phyloP scores from a whole-genome alignment of 2,329 filamentous ascomycete genomes.

The Thielaviopsis punctulata region DNA sequence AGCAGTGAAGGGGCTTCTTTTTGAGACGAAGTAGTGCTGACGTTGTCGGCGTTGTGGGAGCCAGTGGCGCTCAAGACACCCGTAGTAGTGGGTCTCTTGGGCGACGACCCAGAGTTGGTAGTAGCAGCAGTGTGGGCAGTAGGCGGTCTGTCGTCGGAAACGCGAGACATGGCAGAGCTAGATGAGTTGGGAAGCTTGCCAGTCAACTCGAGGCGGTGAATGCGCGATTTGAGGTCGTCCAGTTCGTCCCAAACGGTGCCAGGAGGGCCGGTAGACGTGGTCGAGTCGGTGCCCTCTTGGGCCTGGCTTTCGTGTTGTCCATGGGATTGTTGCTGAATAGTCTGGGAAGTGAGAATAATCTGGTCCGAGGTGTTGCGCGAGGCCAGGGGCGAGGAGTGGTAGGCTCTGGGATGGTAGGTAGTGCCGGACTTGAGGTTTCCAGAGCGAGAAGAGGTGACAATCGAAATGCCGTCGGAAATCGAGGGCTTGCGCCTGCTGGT shows the following conservation, averaged over 20 bases:
- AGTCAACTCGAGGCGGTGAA: slow-evolving; percentile 75
- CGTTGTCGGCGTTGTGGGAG: slow-evolving; percentile 27
- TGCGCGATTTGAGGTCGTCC: slow-evolving; percentile 85
- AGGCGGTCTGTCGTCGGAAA: slow-evolving; percentile 63
- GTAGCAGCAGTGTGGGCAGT: slow-evolving; percentile 86
- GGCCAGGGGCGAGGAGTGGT: slow-evolving; percentile 44
- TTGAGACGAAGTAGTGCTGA: slow-evolving; percentile 25
- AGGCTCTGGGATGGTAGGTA: slow-evolving; percentile 26
- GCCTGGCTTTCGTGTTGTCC: slow-evolving; percentile 21
- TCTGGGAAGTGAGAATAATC: slow-evolving; percentile 15
- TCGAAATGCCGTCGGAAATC: slow-evolving; percentile 29
- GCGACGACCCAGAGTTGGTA: slow-evolving; percentile 70
- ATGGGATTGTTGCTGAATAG: slow-evolving; percentile 16
- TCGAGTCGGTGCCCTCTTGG: slow-evolving; percentile 64
- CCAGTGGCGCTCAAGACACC: slow-evolving; percentile 26
- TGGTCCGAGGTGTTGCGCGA: slow-evolving; percentile 20
- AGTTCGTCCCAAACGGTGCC: slow-evolving; percentile 96
- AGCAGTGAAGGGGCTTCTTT: slow-evolving; percentile 59
- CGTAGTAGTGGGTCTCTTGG: slow-evolving; percentile 41
- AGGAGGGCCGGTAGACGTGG: slow-evolving; percentile 69
- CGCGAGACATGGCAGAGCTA: slow-evolving; percentile 57
- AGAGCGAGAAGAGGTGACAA: slow-evolving; percentile 23
- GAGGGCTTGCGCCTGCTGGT: slow-evolving; percentile 23
- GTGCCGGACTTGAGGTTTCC: slow-evolving; percentile 26
- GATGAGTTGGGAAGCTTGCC: slow-evolving; percentile 75